A percentile compares a stretch with the other conserved stretches of the same genome.
Conservation (phyloP, 2,329 filamentous ascomycete genomes). For the Helotiales sp. region DNA sequence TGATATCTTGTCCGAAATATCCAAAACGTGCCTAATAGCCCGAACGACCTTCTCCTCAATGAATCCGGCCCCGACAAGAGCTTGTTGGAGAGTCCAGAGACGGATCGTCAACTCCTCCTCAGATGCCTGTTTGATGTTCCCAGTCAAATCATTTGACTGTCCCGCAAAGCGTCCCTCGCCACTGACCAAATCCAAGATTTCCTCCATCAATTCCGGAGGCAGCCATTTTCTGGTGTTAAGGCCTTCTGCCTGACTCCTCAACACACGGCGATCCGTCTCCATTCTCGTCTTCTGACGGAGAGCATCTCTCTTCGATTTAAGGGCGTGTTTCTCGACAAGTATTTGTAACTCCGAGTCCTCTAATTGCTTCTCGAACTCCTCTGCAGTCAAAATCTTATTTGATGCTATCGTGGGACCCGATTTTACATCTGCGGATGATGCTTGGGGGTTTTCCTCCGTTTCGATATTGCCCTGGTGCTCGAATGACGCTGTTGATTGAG, state of each 20-base stretch:
- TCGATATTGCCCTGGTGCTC: conserved; percentile 24
- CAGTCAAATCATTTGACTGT: conserved; percentile 41
- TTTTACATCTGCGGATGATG: conserved; percentile 24
- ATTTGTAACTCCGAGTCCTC: conserved; percentile 90
- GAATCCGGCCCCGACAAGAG: conserved; percentile 72
- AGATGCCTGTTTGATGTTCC: conserved; percentile 55
- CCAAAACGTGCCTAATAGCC: conserved; percentile 68
- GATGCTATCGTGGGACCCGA: conserved; percentile 8
- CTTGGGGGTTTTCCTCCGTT: conserved; percentile 19
- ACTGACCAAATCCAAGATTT: conserved; percentile 74
- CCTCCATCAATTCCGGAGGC: conserved; percentile 75
- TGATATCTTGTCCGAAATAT: conserved; percentile 67
- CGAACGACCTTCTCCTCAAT: conserved; percentile 64
- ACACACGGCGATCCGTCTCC: conserved; percentile 82
- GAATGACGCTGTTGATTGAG: conserved; percentile 29
- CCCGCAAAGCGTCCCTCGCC: conserved; percentile 64
- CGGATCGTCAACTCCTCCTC: conserved; percentile 81
- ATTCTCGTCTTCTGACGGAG: conserved; percentile 76
- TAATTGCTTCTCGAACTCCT: conserved; percentile 87
- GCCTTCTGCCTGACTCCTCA: conserved; percentile 77
- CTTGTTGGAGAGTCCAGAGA: conserved; percentile 83
- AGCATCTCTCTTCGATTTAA: conserved; percentile 80
- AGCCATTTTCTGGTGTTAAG: conserved; percentile 80
- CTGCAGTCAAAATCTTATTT: conserved; percentile 68
- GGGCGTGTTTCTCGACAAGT: conserved; percentile 81